These are phyloP conservation scores for Phytophthora crassamura DNA, from an alignment of 352 stramenopile genomes.

Conservation along the genomic window DNA sequence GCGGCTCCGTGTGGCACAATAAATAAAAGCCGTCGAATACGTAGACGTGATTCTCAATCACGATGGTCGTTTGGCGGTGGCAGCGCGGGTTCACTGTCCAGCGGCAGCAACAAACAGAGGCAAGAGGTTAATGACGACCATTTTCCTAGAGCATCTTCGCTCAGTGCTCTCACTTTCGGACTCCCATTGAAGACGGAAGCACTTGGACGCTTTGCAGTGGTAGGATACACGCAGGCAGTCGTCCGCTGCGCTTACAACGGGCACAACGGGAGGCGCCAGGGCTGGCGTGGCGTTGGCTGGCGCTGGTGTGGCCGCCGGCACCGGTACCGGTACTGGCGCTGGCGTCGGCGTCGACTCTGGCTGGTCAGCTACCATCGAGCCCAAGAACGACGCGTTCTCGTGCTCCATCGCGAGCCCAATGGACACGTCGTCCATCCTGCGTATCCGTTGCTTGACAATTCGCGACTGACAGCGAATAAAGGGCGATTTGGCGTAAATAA, in stretches of 20 bases:
- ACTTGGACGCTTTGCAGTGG: slow-evolving; percentile 68
- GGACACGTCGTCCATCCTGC: slow-evolving; percentile 44
- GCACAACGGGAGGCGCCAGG: slow-evolving; percentile 1
- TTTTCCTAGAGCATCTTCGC: neutral
- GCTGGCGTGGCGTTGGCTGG: slow-evolving; percentile 6
- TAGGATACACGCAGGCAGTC: slow-evolving; percentile 68
- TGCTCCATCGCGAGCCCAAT: slow-evolving; percentile 42
- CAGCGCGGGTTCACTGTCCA: slow-evolving; percentile 78
- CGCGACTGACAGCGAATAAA: neutral
- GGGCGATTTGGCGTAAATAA: neutral
- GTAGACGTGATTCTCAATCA: slow-evolving; percentile 67
- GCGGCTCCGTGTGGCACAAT: slow-evolving; percentile 68
- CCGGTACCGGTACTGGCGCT: slow-evolving; percentile 1
- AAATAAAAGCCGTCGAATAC: slow-evolving; percentile 90
- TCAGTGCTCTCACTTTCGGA: slow-evolving; percentile 64
- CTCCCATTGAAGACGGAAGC: slow-evolving; percentile 83
- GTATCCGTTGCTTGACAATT: no score
- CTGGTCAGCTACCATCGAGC: slow-evolving; percentile 2
- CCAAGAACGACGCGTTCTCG: slow-evolving; percentile 45
- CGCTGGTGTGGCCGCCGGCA: neutral
- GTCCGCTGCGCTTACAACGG: slow-evolving; percentile 32
- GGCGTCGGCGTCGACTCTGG: slow-evolving; percentile 5
- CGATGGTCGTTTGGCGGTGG: slow-evolving; percentile 71
- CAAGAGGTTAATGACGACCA: neutral
- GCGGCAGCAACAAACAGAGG: neutral